Base-by-base conservation (phyloP, 768 basidiomycete genomes). In the Leccinum subgranulosum region DNA sequence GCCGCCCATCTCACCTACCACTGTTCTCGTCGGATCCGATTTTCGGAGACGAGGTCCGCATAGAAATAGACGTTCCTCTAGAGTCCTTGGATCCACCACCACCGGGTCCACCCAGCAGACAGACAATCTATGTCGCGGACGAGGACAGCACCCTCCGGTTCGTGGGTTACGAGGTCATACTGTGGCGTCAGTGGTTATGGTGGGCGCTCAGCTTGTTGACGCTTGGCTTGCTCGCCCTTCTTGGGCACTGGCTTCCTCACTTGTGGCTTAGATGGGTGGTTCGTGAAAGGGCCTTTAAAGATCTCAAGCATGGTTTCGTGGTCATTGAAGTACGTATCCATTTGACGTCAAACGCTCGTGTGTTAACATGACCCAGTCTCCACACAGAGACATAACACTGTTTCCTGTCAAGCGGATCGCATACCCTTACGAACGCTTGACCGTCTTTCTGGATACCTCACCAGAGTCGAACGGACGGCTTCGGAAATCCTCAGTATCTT, bases 171-270 rank as follows among this genome's bases (percentile, higher is more conserved):
- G 86, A 92, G 64, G 79, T 84, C 2, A 75, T 87, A 28, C 66
- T 64, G 6, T 84, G 84, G 81, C 83, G 85, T 54, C 76, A 79
- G 43, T 77, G 78, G 73, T 60, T 86, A 3, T 99, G 97, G 96
- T 79, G 82, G 60, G 31, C 78, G 11, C 81, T 82, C 6, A 92
- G 90, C 64, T 60, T 90, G 6, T 51, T 88, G 8, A 84, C 85
- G 2, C 74, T 87, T 11, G 96, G 97, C 5, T 70, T 83, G 5
- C 75, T 98, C 21, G 87, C 81, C 11, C 79, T 99, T 17, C 72
- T 95, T 9, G 95, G 94, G 4, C 86, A 94, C 66, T 99, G 97
- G 97, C 86, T 97, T 62, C 97, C 97, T 55, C 83, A 81, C 6
- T 62, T 94, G 27, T 98, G 97, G 97, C 82, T 98, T 51, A 84